Base-by-base conservation (phyloP, 305 asterid genomes). In the Caryopteris hybrid region DNA sequence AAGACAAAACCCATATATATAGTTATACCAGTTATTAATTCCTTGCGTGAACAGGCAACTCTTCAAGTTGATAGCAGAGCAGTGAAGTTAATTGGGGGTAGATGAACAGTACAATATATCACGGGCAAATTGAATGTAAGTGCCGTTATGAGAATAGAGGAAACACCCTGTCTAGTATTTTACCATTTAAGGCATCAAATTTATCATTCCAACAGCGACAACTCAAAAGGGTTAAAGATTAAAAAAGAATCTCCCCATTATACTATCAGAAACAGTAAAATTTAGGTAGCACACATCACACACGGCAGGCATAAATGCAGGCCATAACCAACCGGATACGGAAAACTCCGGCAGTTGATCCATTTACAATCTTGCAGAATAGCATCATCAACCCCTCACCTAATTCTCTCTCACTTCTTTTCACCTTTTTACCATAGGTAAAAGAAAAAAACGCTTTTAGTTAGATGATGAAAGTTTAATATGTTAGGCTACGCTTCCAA, bases 401-500 rank as follows among this genome's bases (percentile, higher is more conserved):
- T 47, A 47, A 60, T 11, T 56, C 27, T 39, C 41, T 63, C 43
- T 10, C 45, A 61, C 11, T 13, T 14, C 72, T 10, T 50, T 42
- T 12, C 67, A 69, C 72, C 76, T 20, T n/a, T 46, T 27, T 4
- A 43, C 60, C 48, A 10, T 3, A 1, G 14, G 9, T n/a, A 33
- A 33, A 33, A 8, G 7, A 36, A 9, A 6, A 9, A 9, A 1
- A 36, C 10, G 7, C 11, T 36, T 36, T 36, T 8, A 7, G 41
- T 36, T 36, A 36, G 41, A 4, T 36, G 41, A 36, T 36, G 31
- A 36, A 7, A 8, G 41, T 51, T 31, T 36, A 38, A 36, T 47
- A 50, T 1, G 9, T 58, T 71, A 90, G 22, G 78, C 91, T 12
- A 80, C 76, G 58, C 93, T 87, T 52, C 95, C 94, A 0, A 83